phyloP scores from a whole-genome alignment of 2,329 filamentous ascomycete genomes.

The Cytospora mali region DNA sequence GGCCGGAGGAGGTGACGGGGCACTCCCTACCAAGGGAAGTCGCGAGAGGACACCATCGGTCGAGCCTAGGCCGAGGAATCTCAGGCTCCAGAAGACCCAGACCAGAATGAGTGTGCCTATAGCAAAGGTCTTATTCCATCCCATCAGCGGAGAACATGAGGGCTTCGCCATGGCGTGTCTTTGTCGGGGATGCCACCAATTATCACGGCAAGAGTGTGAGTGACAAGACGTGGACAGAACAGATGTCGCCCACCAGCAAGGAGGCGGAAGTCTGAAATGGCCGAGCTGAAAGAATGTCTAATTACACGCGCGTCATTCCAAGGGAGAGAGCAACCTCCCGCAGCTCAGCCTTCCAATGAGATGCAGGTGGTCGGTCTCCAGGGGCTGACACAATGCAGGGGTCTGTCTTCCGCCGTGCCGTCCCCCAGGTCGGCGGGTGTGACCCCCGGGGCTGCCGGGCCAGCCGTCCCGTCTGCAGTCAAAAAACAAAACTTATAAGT shows the following conservation, averaged over 20 bases:
- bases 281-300: not conserved
- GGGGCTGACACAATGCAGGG: not conserved
- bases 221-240: not conserved
- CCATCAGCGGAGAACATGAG: conserved; percentile 7
- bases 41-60: conserved; percentile 15
- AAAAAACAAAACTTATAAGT: no score
- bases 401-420: not conserved
- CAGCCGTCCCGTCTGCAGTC: no score
- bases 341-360: not conserved
- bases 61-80: not conserved
- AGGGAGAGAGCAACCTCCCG: not conserved
- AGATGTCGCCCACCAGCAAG: not conserved
- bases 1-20: not conserved
- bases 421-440: no score
- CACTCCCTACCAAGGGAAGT: conserved; percentile 8
- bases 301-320: not conserved
- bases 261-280: not conserved
- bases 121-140: conserved; percentile 22
- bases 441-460: no score
- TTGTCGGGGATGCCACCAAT: not conserved
- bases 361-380: no score
- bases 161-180: conserved; percentile 19
- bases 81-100: conserved; percentile 23
- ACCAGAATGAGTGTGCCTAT: conserved; percentile 19
- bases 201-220: not conserved